Base-by-base conservation (phyloP, 2,329 filamentous ascomycete genomes). In the Claviceps pusilla region DNA sequence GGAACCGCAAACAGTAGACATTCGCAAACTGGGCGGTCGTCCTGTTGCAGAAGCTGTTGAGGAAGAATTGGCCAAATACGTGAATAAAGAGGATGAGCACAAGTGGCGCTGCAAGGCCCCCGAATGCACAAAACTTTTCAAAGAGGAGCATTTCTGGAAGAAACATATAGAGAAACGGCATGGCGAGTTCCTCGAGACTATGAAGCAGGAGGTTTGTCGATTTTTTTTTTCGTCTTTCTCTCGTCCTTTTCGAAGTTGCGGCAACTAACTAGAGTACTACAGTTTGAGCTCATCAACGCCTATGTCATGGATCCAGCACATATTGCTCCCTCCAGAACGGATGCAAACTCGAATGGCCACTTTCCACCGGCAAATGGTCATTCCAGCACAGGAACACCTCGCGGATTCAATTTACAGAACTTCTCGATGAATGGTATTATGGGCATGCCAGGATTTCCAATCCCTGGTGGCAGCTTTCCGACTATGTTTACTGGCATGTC, bases 161-260 rank as follows among this genome's bases (percentile, higher is more conserved):
- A 98, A 98, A 75, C 93, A 98, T 64, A 84, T 97, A 16, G 91
- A 97, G 71, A 98, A 98, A 73, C 83, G 94, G 55, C 93, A 98
- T 67, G 68, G 79, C 0, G 91, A 97, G 53, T 98, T 90, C 87
- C 78, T 87, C 48, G 84, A 90, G 39, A 79, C 74, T 53, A 73
- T 96, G 59, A 86, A 84, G 67, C 83, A 85, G 65, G 91, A 96
- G 73, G 90, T 95, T 76, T 24, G 48, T 51, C 12, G 35, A 95
- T 95, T 37, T 24, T 24, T 29, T 11, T 4, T 46, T 2, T 7
- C 14, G 12, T 24, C 19, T 49, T 37, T 9, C 5, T 7, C 11
- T n/a, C 4, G n/a, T 37, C 19, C 16, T 24, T 11, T 37, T 49
- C 37, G 45, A 28, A 45, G 12, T 7, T 54, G 49, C 42, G 48